A percentile compares a stretch with the other conserved stretches of the same genome.
phyloP scores from a whole-genome alignment of 208 protist genomes.

The Crithidia expoeki region DNA sequence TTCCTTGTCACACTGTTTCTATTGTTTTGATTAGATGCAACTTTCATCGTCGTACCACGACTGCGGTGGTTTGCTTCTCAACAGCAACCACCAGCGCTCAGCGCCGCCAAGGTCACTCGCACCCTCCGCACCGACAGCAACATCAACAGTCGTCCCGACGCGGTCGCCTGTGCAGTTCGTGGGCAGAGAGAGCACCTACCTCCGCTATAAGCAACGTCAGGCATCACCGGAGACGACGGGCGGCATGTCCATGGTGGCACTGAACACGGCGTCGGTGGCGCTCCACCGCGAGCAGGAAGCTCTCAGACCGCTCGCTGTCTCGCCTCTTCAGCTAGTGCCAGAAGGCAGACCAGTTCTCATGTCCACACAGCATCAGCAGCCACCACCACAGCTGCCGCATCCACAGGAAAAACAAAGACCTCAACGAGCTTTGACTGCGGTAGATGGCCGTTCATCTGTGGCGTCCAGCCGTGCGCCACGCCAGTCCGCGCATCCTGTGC shows the following conservation, averaged over 20 bases:
- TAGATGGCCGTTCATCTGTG: background rate
- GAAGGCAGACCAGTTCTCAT: background rate
- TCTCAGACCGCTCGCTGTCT: background rate
- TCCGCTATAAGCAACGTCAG: background rate
- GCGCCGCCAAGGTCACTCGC: no score
- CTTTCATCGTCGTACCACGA: constrained; percentile 25
- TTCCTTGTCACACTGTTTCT: background rate
- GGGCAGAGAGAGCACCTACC: background rate
- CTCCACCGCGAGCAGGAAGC: background rate
- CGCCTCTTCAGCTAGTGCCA: background rate
- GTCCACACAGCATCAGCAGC: no score
- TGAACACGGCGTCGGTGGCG: constrained; percentile 3
- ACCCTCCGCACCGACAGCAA: background rate
- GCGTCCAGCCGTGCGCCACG: background rate
- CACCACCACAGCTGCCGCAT: background rate
- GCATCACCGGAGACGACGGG: background rate
- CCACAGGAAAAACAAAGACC: background rate
- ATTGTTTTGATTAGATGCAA: background rate
- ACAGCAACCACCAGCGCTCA: background rate
- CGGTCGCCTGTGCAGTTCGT: constrained; percentile 5
- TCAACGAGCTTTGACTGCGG: background rate
- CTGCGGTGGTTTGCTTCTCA: background rate
- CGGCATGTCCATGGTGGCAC: background rate
- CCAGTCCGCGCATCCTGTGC: constrained; percentile 5
- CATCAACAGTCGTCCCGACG: background rate